Evolutionary conservation across 805 yeast species (phyloP), one percentile per base, ranked within the genome.

Genomic region (Candida odintsovae): DNA sequence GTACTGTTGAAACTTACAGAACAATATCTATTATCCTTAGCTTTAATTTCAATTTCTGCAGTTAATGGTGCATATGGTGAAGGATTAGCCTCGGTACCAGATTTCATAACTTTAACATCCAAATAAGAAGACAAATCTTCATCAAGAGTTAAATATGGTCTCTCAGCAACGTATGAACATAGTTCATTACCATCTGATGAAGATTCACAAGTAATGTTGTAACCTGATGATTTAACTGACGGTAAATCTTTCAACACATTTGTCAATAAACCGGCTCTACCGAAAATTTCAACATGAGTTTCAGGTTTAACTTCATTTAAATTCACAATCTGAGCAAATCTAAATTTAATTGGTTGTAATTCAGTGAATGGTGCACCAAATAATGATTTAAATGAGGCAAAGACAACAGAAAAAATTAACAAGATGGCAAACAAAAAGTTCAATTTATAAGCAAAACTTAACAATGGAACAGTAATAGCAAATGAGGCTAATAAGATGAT

Each of bases 391-490:
- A 68, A 50, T 4, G 72, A 57, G 12, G 77, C 72, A 12, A 70
- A 46, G 6, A 73, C 49, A 19, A 75, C 60, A 2, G 72, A 56
- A 11, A 68, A 45, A 0, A 72, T 49, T 20, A 82, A 61, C 2
- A 71, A 56, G 3, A 67, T 21, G 1, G 78, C 71, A 36, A 80
- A 62, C 15, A 77, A 50, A 41, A 76, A 69, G 61, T 85, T 84
- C 44, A 86, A 58, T 58, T 83, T 85, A 66, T 83, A 84, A 36
- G 80, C 66, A 59, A 86, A 86, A 7, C 94, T 89, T 41, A 85
- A 55, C 16, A 82, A 58, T 8, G 92, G 84, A 3, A 71, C 38
- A 0, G 74, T 67, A 5, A 78, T 50, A 9, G 67, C 49, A 9
- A 72, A 52, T 1, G 77, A 64, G 15, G 71, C 54, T 4, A 57